A percentile compares a stretch with the other conserved stretches of the same genome.
phyloP scores from a whole-genome alignment of 306 rosid species.

The Castanospermum australe region DNA sequence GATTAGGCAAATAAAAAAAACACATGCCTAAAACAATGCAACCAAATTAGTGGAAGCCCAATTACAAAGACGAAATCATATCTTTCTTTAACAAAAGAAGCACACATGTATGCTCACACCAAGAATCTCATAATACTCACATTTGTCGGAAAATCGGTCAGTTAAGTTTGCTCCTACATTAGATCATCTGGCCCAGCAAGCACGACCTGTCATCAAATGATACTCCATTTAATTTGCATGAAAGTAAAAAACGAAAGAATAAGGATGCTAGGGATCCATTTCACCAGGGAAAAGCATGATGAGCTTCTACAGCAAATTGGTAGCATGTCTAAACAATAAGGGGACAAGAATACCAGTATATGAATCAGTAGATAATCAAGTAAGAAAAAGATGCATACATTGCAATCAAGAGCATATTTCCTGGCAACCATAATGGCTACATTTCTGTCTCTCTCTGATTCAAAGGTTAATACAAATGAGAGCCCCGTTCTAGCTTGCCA shows the following conservation, averaged over 20 bases:
- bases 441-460: slow-evolving; percentile 87
- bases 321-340: not conserved
- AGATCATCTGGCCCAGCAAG: slow-evolving; percentile 94
- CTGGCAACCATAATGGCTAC: slow-evolving; percentile 80
- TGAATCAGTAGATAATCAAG: slow-evolving; percentile 7
- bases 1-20: slow-evolving; percentile 93
- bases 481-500: slow-evolving; percentile 97
- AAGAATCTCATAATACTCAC: slow-evolving; percentile 50
- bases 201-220: slow-evolving; percentile 62
- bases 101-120: slow-evolving; percentile 59
- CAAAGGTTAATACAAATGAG: slow-evolving; percentile 74
- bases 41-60: slow-evolving; percentile 69
- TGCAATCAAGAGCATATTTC: slow-evolving; percentile 89
- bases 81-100: slow-evolving; percentile 39
- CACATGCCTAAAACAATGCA: slow-evolving; percentile 88
- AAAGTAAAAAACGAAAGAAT: slow-evolving; percentile 5
- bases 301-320: not conserved
- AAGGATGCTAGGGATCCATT: not conserved
- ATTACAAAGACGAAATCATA: slow-evolving; percentile 43
- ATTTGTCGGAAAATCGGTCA: slow-evolving; percentile 40
- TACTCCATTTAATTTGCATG: not conserved
- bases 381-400: slow-evolving; percentile 51
- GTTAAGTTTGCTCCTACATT: slow-evolving; percentile 59
- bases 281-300: not conserved
- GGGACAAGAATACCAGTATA: not conserved